Conservation (phyloP, 2,329 filamentous ascomycete species). For the Amauroascus verrucosus region DNA sequence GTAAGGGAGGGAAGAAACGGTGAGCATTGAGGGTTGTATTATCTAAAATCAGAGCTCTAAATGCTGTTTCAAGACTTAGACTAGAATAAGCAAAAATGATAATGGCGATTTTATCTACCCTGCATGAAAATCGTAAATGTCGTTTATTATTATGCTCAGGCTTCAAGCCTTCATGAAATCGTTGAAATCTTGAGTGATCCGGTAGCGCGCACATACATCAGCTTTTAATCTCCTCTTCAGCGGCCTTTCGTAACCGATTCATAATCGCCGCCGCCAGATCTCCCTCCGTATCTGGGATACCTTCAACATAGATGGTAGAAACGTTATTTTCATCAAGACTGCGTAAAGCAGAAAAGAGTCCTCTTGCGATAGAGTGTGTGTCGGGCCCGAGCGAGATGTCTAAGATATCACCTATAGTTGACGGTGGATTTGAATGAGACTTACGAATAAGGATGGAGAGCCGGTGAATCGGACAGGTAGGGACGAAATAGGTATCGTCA, state of each 20-base stretch:
- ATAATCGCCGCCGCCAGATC: conserved; percentile 80
- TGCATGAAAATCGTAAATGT: background rate
- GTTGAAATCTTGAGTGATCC: background rate
- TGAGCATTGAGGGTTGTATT: background rate
- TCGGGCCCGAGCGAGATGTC: conserved; percentile 65
- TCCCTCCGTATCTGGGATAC: conserved; percentile 58
- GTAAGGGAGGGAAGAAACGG: conserved; percentile 25
- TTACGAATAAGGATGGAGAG: background rate
- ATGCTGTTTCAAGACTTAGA: background rate
- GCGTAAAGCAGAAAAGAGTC: conserved; percentile 75
- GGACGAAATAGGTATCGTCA: conserved; percentile 21
- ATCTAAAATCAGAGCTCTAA: background rate
- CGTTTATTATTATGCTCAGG: background rate
- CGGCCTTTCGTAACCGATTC: conserved; percentile 72
- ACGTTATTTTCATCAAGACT: conserved; percentile 72
- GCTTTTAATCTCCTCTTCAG: conserved; percentile 33
- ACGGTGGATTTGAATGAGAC: background rate
- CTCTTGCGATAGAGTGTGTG: conserved; percentile 66
- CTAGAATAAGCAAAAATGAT: background rate
- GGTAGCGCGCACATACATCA: background rate
- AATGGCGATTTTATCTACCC: background rate
- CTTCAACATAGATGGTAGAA: conserved; percentile 82
- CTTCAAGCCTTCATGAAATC: background rate
- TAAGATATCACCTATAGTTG: conserved; percentile 36
- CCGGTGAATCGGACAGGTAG: conserved; percentile 7